Evolutionary conservation across 306 rosid species (phyloP), one percentile per base, ranked within the genome.

Genomic region (Oxytropis ochrocephala): DNA sequence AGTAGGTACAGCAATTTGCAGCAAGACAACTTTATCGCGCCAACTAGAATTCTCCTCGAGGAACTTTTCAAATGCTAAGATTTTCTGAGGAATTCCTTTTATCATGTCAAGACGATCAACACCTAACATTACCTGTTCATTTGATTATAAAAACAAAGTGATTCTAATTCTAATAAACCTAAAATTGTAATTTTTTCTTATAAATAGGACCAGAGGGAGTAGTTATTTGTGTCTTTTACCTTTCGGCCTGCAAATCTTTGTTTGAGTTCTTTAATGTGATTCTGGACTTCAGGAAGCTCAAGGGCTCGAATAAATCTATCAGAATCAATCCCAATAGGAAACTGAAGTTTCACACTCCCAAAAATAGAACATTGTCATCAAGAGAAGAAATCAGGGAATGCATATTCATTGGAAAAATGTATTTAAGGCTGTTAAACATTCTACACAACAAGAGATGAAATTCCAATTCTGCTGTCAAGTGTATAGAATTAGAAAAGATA

Each of bases 71-170:
- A 94, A 94, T 24, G 98, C 98, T 86, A 94, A 81, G 60, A 90
- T 85, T 76, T 90, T 90, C 54, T 90, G 98, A 48, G 98, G 97
- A 52, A 94, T 90, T 79, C 98, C 98, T 82, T 94, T 94, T 65
- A 94, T 94, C 96, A 90, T 94, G 83, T 94, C 98, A 58, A 94
- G 98, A 73, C 96, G 97, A 81, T 90, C 96, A 67, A 94, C 95
- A 2, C 98, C 98, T 82, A 90, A 58, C 92, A 94, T 94, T 62
- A 94, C 89, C 99, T 94, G 78, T 56, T 81, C 82, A 86, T 65
- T 74, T 69, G 65, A 83, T 67, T 30, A 41, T 69, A 53, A 76
- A 66, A 38, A 60, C 47, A 36, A 70, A 33, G 69, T 59, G 74
- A 75, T 58, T 78, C 50, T n/a, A n/a, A n/a, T n/a, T n/a, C n/a